Evolutionary conservation across 768 basidiomycete species (phyloP).

Genomic region (Auriculariales sp.): DNA sequence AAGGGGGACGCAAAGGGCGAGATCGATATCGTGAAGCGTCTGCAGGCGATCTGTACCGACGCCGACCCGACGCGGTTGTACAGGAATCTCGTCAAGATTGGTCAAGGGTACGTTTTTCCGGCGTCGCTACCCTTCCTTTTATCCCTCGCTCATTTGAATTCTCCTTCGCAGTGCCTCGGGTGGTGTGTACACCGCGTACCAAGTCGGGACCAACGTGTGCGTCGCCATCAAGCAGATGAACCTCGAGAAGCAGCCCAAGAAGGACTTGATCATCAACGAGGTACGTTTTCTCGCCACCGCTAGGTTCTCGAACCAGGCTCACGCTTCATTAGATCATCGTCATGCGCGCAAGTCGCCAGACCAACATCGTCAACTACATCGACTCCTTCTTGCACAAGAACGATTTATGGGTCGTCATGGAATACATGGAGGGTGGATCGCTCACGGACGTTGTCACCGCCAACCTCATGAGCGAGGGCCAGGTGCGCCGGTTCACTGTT

Average conservation of each 20-base stretch:
- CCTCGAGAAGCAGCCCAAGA: constrained; percentile 98
- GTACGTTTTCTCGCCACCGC: too few relatives aligned
- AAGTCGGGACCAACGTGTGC: constrained; percentile 83
- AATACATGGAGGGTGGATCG: constrained; percentile 96
- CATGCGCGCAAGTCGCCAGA: constrained; percentile 91
- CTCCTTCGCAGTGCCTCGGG: constrained; percentile 84
- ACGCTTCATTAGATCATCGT: too few relatives aligned
- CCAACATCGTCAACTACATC: constrained; percentile 99
- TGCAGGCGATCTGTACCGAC: constrained; percentile 92
- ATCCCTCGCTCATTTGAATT: background rate
- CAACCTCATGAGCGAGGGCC: constrained; percentile 95
- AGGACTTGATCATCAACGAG: constrained; percentile 99
- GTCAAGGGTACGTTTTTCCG: constrained; percentile 65
- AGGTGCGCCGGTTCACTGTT: constrained; percentile 49
- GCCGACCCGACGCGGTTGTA: constrained; percentile 93
- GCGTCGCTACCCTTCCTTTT: background rate
- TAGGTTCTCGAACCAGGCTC: too few relatives aligned
- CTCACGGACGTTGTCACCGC: constrained; percentile 93
- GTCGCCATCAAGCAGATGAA: constrained; percentile 99
- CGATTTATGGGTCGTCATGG: constrained; percentile 99
- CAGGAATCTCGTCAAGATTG: constrained; percentile 88
- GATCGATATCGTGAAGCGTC: constrained; percentile 70
- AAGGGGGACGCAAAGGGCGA: constrained; percentile 70
- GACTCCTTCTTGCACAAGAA: constrained; percentile 97
- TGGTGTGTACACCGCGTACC: constrained; percentile 96